These are phyloP conservation scores for Eucalyptus pauciflora DNA, from an alignment of 345 rosid species.

Conservation along the genomic window DNA sequence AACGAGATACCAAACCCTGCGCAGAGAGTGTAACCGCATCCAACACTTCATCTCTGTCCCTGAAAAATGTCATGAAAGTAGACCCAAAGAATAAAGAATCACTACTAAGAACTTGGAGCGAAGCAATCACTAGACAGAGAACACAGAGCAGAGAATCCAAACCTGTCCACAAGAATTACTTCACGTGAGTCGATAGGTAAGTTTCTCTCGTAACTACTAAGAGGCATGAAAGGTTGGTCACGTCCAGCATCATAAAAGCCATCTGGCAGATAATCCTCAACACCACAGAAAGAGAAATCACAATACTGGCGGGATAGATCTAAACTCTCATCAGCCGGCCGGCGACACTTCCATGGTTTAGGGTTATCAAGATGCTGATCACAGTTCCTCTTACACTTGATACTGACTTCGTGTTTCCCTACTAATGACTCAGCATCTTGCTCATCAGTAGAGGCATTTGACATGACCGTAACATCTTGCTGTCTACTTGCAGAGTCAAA, in stretches of 20 bases:
- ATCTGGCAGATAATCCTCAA: conserved; percentile 66
- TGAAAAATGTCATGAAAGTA: background rate
- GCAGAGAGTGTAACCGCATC: conserved; percentile 78
- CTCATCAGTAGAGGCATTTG: conserved; percentile 24
- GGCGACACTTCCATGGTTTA: conserved; percentile 70
- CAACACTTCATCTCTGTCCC: conserved; percentile 77
- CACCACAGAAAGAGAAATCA: conserved; percentile 58
- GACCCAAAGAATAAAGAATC: background rate
- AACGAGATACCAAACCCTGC: conserved; percentile 41
- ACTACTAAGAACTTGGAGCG: background rate
- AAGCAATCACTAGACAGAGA: background rate
- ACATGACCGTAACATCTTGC: conserved; percentile 16
- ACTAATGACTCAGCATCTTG: conserved; percentile 36
- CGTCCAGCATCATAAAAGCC: conserved; percentile 99
- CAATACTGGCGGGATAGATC: conserved; percentile 53
- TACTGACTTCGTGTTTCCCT: conserved; percentile 18
- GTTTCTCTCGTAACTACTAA: conserved; percentile 44
- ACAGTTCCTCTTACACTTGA: conserved; percentile 59
- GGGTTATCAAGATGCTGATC: conserved; percentile 75
- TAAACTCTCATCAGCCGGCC: conserved; percentile 33
- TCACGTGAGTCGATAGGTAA: conserved; percentile 78
- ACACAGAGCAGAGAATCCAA: background rate
- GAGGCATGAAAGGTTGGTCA: conserved; percentile 74
- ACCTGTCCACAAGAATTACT: conserved; percentile 98
- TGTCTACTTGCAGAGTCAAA: conserved; percentile 13